Evolutionary conservation across 768 basidiomycete species (phyloP), one percentile per base, ranked within the genome.

Genomic region (Coprinellus micaceus): DNA sequence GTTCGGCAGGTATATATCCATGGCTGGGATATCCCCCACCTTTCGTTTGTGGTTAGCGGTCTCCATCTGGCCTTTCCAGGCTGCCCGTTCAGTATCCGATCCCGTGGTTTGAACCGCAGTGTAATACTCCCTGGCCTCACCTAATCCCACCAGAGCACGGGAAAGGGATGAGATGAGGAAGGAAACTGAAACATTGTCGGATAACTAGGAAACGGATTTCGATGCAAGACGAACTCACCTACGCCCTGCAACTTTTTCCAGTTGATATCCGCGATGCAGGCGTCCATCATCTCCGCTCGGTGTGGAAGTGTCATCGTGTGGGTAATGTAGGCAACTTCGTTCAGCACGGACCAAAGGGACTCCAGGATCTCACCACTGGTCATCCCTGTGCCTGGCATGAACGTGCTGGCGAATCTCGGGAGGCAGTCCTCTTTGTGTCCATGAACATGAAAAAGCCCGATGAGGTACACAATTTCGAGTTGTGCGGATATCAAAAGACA

Each of bases 211-310:
- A 19, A 44, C 41, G 13, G 21, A 6, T 7, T 15, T 15, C 13
- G 9, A 19, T 7, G 21, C 19, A 44, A 44, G 21, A 26, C 11
- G 21, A 9, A 30, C 48, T 54, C 45, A 61, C 59, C 60, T 10
- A 67, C 66, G 2, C 49, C 36, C 2, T 63, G 29, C 40, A 60
- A 37, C 46, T 70, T 70, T 46, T 65, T 69, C 9, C 58, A 63
- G 58, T 70, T 68, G 3, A 56, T 57, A 43, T 67, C 63, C 21
- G 43, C 50, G 48, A 63, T 64, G 43, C 66, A 64, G 52, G 63
- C 59, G 48, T 67, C 64, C 4, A 66, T 36, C 1, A 60, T 52
- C 45, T 69, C 64, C 9, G 54, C 28, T 21, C 59, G 47, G 44
- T 60, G 44, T 0, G 62, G 55, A 21, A 58, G 37, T 2, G 64